Evolutionary conservation across 495 filamentous ascomycete species (phyloP).

Genomic region (Penicillium mononematosum): DNA sequence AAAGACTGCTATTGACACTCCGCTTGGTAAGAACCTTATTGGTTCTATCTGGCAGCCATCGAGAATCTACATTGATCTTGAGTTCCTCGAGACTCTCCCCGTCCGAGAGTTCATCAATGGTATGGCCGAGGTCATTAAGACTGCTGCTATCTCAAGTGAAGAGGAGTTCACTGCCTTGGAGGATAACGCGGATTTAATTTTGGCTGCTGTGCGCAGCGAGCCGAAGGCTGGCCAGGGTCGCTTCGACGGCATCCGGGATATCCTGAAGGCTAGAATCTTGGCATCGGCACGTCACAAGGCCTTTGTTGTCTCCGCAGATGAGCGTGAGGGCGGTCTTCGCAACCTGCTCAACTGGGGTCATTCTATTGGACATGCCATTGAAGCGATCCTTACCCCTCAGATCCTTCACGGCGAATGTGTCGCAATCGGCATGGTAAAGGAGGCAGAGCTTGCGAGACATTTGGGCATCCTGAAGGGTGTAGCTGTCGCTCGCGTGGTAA

Average conservation of each 20-base stretch:
- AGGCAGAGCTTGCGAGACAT: slow-evolving; percentile 88
- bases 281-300: slow-evolving; percentile 91
- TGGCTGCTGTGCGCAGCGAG: slow-evolving; percentile 65
- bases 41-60: slow-evolving; percentile 96
- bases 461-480: slow-evolving; percentile 83
- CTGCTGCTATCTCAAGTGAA: slow-evolving; percentile 92
- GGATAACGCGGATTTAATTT: slow-evolving; percentile 69
- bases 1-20: slow-evolving; percentile 96
- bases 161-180: slow-evolving; percentile 84
- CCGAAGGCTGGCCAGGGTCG: slow-evolving; percentile 53
- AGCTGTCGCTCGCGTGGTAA: slow-evolving; percentile 84
- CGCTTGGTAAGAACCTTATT: slow-evolving; percentile 95
- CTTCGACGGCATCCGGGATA: slow-evolving; percentile 66
- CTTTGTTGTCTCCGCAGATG: slow-evolving; percentile 87
- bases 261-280: slow-evolving; percentile 81
- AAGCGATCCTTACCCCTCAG: slow-evolving; percentile 93
- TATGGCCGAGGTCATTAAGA: slow-evolving; percentile 99
- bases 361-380: slow-evolving; percentile 95
- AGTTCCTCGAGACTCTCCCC: slow-evolving; percentile 88
- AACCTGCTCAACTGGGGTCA: slow-evolving; percentile 98
- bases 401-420: slow-evolving; percentile 94
- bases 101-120: slow-evolving; percentile 96
- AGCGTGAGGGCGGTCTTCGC: slow-evolving; percentile 88
- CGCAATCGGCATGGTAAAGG: slow-evolving; percentile 96
- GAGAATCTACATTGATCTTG: slow-evolving; percentile 89